Conservation (phyloP, 202 grass and related monocot genomes). For the Schoenoplectus triqueter region DNA sequence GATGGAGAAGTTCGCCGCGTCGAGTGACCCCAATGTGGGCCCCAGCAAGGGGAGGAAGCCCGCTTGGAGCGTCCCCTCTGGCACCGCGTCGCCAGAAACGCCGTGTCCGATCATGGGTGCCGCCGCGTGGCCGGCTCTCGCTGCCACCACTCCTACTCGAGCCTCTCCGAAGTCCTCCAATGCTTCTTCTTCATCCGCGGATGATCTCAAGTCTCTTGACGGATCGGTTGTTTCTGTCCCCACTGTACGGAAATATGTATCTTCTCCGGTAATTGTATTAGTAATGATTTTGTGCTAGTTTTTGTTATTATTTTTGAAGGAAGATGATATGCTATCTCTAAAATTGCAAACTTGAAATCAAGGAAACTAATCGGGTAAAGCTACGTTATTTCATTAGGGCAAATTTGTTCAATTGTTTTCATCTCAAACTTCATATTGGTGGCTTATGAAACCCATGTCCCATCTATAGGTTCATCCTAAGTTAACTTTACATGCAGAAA, state of each 20-base stretch:
- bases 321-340: neutral
- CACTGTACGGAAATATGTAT: slow-evolving; percentile 35
- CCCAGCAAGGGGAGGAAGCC: slow-evolving; percentile 52
- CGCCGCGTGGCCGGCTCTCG: slow-evolving; percentile 62
- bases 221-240: slow-evolving; percentile 36
- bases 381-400: neutral
- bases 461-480: slow-evolving; percentile 6
- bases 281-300: neutral
- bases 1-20: neutral
- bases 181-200: slow-evolving; percentile 39
- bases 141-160: slow-evolving; percentile 10
- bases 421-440: neutral
- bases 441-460: neutral
- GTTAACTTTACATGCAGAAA: neutral
- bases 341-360: neutral
- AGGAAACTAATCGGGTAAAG: neutral
- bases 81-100: neutral
- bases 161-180: slow-evolving; percentile 46
- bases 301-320: neutral
- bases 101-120: slow-evolving; percentile 55
- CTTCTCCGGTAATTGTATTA: slow-evolving; percentile 25
- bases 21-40: slow-evolving; percentile 41
- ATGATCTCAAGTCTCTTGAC: slow-evolving; percentile 63
- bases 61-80: slow-evolving; percentile 55
- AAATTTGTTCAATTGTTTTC: neutral